A percentile compares a stretch with the other conserved stretches of the same genome.
Conservation (phyloP, 1,139 yeast species). For the Pichia kudriavzevii region DNA sequence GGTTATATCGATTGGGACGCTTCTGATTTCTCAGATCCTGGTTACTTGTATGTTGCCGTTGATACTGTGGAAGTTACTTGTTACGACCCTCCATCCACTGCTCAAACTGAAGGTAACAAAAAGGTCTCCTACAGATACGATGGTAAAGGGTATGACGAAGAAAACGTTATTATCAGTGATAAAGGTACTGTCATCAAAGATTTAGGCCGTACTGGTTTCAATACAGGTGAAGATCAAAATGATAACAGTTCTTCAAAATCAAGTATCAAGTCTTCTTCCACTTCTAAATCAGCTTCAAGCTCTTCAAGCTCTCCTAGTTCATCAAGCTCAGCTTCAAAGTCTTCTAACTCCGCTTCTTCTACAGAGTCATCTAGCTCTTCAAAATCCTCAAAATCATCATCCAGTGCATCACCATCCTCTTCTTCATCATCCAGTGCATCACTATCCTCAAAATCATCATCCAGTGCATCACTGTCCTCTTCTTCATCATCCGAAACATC, state of each 20-base stretch:
- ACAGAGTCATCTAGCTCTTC: not conserved
- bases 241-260: not conserved
- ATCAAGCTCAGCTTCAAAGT: slow-evolving; percentile 2
- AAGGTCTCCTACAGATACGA: slow-evolving; percentile 49
- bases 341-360: slow-evolving; percentile 1
- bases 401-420: slow-evolving; percentile 2
- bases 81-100: slow-evolving; percentile 58
- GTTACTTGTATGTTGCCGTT: slow-evolving; percentile 68
- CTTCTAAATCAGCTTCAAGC: not conserved
- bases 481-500: slow-evolving; percentile 1
- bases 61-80: slow-evolving; percentile 55
- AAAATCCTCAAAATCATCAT: not conserved
- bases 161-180: slow-evolving; percentile 50
- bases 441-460: not conserved
- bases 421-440: slow-evolving; percentile 1
- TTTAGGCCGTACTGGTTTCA: slow-evolving; percentile 55
- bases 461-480: not conserved
- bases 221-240: slow-evolving; percentile 29
- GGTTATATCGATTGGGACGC: slow-evolving; percentile 82
- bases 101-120: slow-evolving; percentile 36
- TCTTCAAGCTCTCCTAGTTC: slow-evolving; percentile 3
- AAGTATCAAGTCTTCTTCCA: not conserved
- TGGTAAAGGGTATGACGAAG: slow-evolving; percentile 33
- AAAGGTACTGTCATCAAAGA: slow-evolving; percentile 54
- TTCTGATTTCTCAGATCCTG: slow-evolving; percentile 60